A percentile compares a stretch with the other conserved stretches of the same genome.
phyloP scores from a whole-genome alignment of 2,329 filamentous ascomycete species.

The Hypoxylon sp. region DNA sequence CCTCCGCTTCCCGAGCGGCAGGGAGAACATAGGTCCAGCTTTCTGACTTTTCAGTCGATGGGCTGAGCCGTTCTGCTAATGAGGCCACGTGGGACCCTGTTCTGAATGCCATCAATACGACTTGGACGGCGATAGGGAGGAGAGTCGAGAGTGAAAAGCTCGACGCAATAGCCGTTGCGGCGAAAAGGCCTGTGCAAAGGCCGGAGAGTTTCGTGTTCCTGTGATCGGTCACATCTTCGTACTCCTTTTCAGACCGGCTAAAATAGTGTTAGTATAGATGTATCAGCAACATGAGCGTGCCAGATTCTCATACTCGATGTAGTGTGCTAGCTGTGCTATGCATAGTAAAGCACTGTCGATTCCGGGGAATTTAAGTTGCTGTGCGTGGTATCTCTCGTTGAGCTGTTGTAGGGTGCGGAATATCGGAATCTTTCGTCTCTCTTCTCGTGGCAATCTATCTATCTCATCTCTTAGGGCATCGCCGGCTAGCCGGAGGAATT shows the following conservation, averaged over 20 bases:
- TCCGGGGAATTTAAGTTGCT: slow-evolving; percentile 68
- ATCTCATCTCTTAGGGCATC: slow-evolving; percentile 71
- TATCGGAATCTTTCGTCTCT: slow-evolving; percentile 69
- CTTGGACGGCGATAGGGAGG: slow-evolving; percentile 71
- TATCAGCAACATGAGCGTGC: neutral
- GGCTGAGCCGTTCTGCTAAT: slow-evolving; percentile 61
- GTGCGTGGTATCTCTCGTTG: slow-evolving; percentile 72
- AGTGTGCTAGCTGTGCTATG: slow-evolving; percentile 74
- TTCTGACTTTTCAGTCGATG: slow-evolving; percentile 60
- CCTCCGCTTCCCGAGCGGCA: slow-evolving; percentile 64
- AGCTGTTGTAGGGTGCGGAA: slow-evolving; percentile 74
- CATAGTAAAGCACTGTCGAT: slow-evolving; percentile 75
- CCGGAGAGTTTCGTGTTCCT: slow-evolving; percentile 69
- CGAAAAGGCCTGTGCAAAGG: slow-evolving; percentile 76
- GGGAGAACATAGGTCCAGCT: slow-evolving; percentile 77
- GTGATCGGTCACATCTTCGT: slow-evolving; percentile 64
- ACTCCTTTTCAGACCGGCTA: slow-evolving; percentile 66
- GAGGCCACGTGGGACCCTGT: slow-evolving; percentile 68
- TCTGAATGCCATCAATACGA: slow-evolving; percentile 75
- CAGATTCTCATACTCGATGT: slow-evolving; percentile 69
- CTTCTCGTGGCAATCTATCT: slow-evolving; percentile 66
- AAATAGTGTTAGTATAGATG: slow-evolving; percentile 48
- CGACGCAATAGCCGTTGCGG: slow-evolving; percentile 75
- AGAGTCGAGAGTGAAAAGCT: slow-evolving; percentile 72
- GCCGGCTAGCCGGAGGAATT: slow-evolving; percentile 70